Conservation (phyloP, 176 grass and related monocot genomes). For the Musa beccarii region DNA sequence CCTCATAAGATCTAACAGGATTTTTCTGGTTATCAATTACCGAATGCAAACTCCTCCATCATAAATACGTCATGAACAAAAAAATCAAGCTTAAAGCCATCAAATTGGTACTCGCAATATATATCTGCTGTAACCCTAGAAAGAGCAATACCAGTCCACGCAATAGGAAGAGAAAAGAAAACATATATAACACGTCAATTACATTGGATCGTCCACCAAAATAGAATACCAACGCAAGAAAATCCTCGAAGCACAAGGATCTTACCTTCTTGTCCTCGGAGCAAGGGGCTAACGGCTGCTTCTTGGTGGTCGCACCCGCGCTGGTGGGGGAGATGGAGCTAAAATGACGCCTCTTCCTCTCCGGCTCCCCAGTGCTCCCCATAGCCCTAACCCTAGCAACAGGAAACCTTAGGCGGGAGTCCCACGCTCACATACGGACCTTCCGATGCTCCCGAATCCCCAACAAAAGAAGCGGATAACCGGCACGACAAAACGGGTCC, state of each 20-base stretch:
- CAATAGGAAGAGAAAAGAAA: background rate
- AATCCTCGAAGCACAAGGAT: background rate
- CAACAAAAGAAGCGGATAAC: background rate
- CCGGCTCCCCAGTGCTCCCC: conserved; percentile 57
- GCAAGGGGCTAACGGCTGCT: conserved; percentile 28
- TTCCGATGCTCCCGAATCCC: background rate
- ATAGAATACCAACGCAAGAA: background rate
- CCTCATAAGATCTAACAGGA: too few species aligned
- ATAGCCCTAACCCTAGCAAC: conserved; percentile 31
- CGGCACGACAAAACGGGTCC: background rate
- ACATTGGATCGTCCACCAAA: background rate
- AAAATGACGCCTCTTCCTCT: conserved; percentile 51
- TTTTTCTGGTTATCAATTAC: too few species aligned
- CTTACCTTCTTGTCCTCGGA: conserved; percentile 66
- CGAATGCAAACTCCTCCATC: background rate
- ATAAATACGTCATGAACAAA: background rate
- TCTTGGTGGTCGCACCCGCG: conserved; percentile 27
- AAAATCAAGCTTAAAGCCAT: background rate
- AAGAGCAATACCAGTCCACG: background rate
- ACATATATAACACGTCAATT: background rate
- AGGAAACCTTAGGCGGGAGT: conserved; percentile 29
- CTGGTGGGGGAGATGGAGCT: conserved; percentile 43
- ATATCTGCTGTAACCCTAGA: background rate
- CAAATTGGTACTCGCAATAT: conserved; percentile 1
- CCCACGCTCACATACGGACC: conserved; percentile 12